Evolutionary conservation across 306 rosid species (phyloP), one percentile per base, ranked within the genome.

Genomic region (Glycine soja): DNA sequence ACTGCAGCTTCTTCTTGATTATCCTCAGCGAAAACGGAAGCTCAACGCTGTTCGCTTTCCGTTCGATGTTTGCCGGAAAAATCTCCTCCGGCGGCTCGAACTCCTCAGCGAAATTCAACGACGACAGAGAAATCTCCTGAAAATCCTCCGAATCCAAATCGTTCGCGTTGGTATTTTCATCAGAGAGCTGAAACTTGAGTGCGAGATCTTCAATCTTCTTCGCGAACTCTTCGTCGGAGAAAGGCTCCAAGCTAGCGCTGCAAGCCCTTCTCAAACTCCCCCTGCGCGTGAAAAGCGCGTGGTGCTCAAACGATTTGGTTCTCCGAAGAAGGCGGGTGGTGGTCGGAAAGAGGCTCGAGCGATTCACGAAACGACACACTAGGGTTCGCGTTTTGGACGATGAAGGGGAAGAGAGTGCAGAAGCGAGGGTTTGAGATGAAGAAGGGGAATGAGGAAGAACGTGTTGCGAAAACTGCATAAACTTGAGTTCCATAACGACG

Each of bases 21-120:
- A 96, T 92, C 14, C 99, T 80, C 11, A 96, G 87, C 3, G 99
- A 96, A 3, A 90, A 87, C 48, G 99, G 99, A 4, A 96, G 90
- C 32, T 90, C 99, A 38, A 92, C 81, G 78, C 97, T 92, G 87
- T 93, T 96, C 6, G 97, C 99, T 77, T 87, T 91, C 47, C 97
- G 85, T 61, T 93, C 97, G 10, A 93, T 91, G 59, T 86, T 88
- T 12, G 88, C 90, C 51, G 88, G 90, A 32, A 85, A 83, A 6
- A 90, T 78, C 24, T 89, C 94, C 34, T 48, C 85, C 59, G 90
- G 88, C 4, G 85, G 89, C 83, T 88, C 93, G 14, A 77, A 51
- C 57, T 63, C 82, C 9, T 59, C 34, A 0, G 24, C 66, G 11
- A 65, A 79, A 8, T 48, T 73, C 32, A 52, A 24, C 0, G 8